Conservation (phyloP, 805 yeast genomes). For the Candida sithepensis region DNA sequence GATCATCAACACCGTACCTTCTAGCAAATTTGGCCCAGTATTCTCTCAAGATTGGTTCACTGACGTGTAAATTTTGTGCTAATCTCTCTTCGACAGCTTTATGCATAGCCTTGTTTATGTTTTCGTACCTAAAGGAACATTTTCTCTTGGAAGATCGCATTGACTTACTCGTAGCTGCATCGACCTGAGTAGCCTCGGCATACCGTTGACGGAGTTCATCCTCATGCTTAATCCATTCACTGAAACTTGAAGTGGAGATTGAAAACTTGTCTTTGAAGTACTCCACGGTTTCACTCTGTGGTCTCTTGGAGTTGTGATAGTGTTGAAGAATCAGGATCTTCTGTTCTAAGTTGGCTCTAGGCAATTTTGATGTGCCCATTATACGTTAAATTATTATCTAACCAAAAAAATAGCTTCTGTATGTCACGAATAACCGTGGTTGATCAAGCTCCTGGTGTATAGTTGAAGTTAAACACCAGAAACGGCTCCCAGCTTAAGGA, state of each 20-base stretch:
- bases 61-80: conserved; percentile 42
- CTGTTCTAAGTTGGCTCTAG: conserved; percentile 57
- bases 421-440: no score
- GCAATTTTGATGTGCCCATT: conserved; percentile 23
- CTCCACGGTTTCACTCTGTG: conserved; percentile 58
- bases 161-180: conserved; percentile 18
- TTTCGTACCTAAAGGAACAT: conserved; percentile 51
- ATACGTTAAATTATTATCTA: neutral
- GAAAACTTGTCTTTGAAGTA: conserved; percentile 46
- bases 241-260: conserved; percentile 56
- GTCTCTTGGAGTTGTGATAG: conserved; percentile 43
- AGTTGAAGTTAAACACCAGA: no score
- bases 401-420: no score
- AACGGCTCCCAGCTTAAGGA: neutral
- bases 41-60: conserved; percentile 52
- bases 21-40: conserved; percentile 56
- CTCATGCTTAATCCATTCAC: conserved; percentile 61
- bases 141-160: conserved; percentile 38
- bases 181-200: conserved; percentile 30
- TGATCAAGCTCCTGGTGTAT: no score
- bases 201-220: conserved; percentile 44
- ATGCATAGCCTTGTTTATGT: conserved; percentile 59
- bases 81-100: conserved; percentile 43
- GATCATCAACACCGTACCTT: conserved; percentile 55
- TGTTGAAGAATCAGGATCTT: conserved; percentile 53